These are phyloP conservation scores for Verticillium longisporum DNA, from an alignment of 2,329 filamentous ascomycete species.

Conservation along the genomic window DNA sequence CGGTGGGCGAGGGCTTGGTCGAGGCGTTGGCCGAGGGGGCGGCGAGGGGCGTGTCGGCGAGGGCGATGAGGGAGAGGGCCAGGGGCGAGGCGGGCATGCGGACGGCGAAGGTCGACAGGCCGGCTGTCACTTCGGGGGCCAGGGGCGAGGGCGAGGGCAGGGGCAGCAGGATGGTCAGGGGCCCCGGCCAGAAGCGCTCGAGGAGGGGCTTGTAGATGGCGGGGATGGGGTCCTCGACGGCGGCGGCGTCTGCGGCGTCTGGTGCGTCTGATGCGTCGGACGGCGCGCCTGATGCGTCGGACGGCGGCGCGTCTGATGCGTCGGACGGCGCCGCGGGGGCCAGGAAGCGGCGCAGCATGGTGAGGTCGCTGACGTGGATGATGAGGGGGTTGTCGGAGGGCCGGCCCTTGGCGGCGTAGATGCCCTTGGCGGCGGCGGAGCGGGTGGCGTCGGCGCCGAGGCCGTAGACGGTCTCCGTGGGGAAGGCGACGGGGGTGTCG, in stretches of 20 bases:
- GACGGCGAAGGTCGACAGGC: constrained; percentile 76
- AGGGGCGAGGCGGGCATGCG: constrained; percentile 82
- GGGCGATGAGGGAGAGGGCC: constrained; percentile 80
- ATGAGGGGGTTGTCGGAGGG: constrained; percentile 95
- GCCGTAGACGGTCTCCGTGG: constrained; percentile 96
- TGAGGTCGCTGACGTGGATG: constrained; percentile 77
- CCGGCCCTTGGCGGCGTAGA: constrained; percentile 83
- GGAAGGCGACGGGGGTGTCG: constrained; percentile 82
- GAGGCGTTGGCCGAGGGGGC: constrained; percentile 93
- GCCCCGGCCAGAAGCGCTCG: constrained; percentile 85
- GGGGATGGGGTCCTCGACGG: constrained; percentile 47
- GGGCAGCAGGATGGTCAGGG: constrained; percentile 82
- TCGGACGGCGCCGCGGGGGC: constrained; percentile 9
- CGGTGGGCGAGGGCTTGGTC: constrained; percentile 86
- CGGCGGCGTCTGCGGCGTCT: background rate
- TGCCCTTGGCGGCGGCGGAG: constrained; percentile 77
- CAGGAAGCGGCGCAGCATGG: constrained; percentile 64
- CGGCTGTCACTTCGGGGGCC: constrained; percentile 88
- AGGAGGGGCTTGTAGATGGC: constrained; percentile 73
- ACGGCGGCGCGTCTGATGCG: too few species aligned
- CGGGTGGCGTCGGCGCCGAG: constrained; percentile 93
- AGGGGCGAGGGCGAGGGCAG: constrained; percentile 63
- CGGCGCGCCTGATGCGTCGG: too few species aligned
- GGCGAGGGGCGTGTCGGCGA: constrained; percentile 72
- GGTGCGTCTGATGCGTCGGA: too few species aligned